These are phyloP conservation scores for Phyllosticta citriasiana DNA, from an alignment of 2,329 filamentous ascomycete genomes.

Conservation along the genomic window DNA sequence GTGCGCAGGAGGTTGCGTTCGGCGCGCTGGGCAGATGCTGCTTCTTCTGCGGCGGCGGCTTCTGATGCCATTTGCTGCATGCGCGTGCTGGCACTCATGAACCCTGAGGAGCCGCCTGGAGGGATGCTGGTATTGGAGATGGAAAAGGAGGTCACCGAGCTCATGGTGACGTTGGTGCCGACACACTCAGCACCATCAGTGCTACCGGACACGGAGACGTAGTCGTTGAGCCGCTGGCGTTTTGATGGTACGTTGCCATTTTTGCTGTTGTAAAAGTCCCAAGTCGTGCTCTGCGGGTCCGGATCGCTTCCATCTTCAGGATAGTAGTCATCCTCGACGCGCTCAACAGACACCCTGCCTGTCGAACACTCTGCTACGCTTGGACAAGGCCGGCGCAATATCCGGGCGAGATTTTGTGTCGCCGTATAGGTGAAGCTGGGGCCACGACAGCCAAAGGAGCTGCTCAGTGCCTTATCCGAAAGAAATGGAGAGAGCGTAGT, in stretches of 20 bases:
- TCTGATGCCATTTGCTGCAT: slow-evolving; percentile 30
- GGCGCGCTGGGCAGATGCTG: not conserved
- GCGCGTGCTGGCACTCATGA: slow-evolving; percentile 29
- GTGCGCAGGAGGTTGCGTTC: slow-evolving; percentile 10
- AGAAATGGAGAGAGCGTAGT: slow-evolving; percentile 66
- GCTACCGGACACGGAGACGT: not conserved
- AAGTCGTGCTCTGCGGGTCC: slow-evolving; percentile 19
- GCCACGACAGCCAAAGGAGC: slow-evolving; percentile 50
- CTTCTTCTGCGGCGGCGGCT: slow-evolving; percentile 1
- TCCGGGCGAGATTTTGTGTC: slow-evolving; percentile 58
- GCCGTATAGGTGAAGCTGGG: slow-evolving; percentile 56
- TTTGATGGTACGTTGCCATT: slow-evolving; percentile 14
- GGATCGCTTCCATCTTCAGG: slow-evolving; percentile 27
- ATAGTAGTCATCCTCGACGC: slow-evolving; percentile 25
- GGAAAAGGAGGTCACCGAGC: slow-evolving; percentile 20
- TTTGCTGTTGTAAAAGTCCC: slow-evolving; percentile 9
- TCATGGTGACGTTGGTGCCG: slow-evolving; percentile 20
- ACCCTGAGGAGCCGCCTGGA: slow-evolving; percentile 18
- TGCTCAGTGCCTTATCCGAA: slow-evolving; percentile 41
- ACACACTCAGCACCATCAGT: not conserved
- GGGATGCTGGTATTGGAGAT: slow-evolving; percentile 18
- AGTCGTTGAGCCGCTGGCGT: slow-evolving; percentile 17
- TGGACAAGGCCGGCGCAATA: slow-evolving; percentile 56
- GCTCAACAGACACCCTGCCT: slow-evolving; percentile 19
- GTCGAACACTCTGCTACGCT: slow-evolving; percentile 27